Evolutionary conservation across 1,284 basidiomycete species (phyloP), one percentile per base, ranked within the genome.

Genomic region (Cystobasidium slooffiae): DNA sequence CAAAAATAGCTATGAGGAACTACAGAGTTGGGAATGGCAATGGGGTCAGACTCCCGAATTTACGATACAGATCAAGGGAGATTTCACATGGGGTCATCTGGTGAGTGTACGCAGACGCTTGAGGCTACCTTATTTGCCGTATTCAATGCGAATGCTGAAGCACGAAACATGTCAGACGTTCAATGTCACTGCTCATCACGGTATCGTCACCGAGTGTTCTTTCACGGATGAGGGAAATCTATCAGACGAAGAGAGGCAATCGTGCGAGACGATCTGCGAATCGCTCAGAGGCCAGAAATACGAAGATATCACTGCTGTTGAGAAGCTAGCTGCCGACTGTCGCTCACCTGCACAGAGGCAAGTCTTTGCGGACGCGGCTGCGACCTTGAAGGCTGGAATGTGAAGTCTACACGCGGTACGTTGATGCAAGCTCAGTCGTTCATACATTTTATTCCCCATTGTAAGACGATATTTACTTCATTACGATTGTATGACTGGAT

Each of bases 11-110:
- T 89, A 91, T 80, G 83, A 84, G 0, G 92, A 95, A 80, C 84
- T 97, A 39, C 61, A 95, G 91, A 89, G 87, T 51, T 98, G 96
- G 97, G 87, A 91, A 31, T 99, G 95, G 94, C 86, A 88, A 41
- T 97, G 89, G 80, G 96, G 95, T 0, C 92, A 97, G 81, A 97
- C 95, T 0, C 96, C 96, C 67, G 92, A 96, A 81, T 98, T 99
- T 81, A 90, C 82, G 0, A 84, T 85, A 75, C 62, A 69, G 9
- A 64, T 85, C 5, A 63, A 81, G 78, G 63, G 75, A 62, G 20
- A 62, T 9, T 76, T 78, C 59, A 24, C 66, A 43, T 74, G 67
- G 18, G 74, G 75, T 24, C 44, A 44, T 10, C 46, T 77, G 20
- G 75, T 79, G 47, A 72, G 62, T 22, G 37, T 47, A 24, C 62